Evolutionary conservation across 1,139 yeast genomes (phyloP), one percentile per base, ranked within the genome.

Genomic region (Geotrichum aggregatum): DNA sequence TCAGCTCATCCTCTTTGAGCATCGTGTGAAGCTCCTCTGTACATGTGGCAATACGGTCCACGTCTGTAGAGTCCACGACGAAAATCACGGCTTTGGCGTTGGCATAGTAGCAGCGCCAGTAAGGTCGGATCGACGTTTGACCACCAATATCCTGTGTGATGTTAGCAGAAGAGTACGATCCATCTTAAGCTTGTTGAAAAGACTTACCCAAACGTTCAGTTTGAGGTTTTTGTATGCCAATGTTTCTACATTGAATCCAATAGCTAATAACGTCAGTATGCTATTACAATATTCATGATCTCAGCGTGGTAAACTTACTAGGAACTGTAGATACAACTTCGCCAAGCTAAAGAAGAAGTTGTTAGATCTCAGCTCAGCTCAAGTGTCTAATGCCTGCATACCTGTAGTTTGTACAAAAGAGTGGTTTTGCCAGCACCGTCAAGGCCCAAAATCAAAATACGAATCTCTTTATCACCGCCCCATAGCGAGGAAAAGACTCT

Each of bases 401-500:
- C 79, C 62, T 92, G 97, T 57, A 92, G 76, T 61, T 94, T 80
- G 72, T 92, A 92, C 57, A 92, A 76, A 56, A 92, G 91, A 10
- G 98, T 92, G 45, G 98, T 92, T 68, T 92, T 92, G 51, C 98
- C 98, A 2, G 98, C 98, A 73, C 98, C 98, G 70, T 92, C 98
- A 57, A 92, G 75, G 3, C 98, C 98, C 52, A 92, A 76, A 62
- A 92, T 92, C 59, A 92, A 78, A 54, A 92, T 89, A 61, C 98
- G 79, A 65, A 91, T 84, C 71, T 92, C 98, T 70, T 88, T 88
- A 63, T 84, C 84, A 51, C 83, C 79, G 33, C 95, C 95, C 95
- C 97, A 92, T 52, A 92, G 76, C 64, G 82, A 80, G 54, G 89
- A 83, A 68, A 91, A 88, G 64, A 92, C 80, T 58, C 85, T 82